Conservation (phyloP, 2,329 filamentous ascomycete genomes). For the Aureobasidium sp. region DNA sequence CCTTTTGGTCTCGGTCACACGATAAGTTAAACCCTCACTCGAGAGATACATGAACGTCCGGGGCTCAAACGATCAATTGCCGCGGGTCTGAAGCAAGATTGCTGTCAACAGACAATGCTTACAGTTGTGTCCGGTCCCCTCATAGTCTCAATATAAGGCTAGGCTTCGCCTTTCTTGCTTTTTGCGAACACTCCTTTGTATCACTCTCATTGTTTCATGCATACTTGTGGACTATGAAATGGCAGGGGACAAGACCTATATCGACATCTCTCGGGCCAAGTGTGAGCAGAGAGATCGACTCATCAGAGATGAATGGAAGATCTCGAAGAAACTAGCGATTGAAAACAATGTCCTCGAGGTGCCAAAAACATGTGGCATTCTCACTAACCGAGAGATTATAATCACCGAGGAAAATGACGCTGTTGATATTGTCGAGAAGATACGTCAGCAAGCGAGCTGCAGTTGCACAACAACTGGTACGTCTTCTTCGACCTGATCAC, state of each 20-base stretch:
- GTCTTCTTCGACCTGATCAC: neutral
- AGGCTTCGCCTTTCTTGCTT: neutral
- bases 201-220: neutral
- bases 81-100: neutral
- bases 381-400: conserved; percentile 40
- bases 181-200: neutral
- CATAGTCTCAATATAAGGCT: neutral
- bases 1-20: neutral
- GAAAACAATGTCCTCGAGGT: conserved; percentile 35
- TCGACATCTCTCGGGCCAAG: conserved; percentile 15
- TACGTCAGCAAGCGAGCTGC: conserved; percentile 27
- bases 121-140: neutral
- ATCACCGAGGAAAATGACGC: conserved; percentile 48
- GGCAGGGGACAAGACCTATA: conserved; percentile 10
- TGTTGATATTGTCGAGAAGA: conserved; percentile 28
- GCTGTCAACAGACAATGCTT: neutral
- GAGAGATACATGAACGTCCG: neutral
- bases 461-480: conserved; percentile 25
- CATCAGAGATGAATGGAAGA: conserved; percentile 16
- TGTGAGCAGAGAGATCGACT: conserved; percentile 15
- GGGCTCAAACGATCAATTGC: neutral
- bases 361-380: conserved; percentile 41
- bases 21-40: neutral
- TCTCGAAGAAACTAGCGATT: conserved; percentile 3
- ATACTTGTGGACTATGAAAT: neutral